A percentile compares a stretch with the other conserved stretches of the same genome.
phyloP scores from a whole-genome alignment of 2,329 filamentous ascomycete genomes.

The Ramularia collo-cygni region DNA sequence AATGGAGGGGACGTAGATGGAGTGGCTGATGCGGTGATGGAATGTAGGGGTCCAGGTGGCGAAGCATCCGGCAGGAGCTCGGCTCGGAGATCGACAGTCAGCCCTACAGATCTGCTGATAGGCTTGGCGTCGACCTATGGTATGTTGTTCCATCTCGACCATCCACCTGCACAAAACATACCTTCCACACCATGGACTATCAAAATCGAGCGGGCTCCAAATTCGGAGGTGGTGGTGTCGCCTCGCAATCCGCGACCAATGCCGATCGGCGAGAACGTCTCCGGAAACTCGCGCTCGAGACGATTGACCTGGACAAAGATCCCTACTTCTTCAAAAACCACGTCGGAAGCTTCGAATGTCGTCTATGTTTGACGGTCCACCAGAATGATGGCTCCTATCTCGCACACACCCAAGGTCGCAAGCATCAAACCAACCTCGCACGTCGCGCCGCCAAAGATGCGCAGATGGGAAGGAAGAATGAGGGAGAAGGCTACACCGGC shows the following conservation, averaged over 20 bases:
- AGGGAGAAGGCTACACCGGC: slow-evolving; percentile 58
- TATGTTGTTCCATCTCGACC: too few species aligned
- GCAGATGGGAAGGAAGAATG: slow-evolving; percentile 66
- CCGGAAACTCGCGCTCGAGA: slow-evolving; percentile 95
- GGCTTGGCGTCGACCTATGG: too few species aligned
- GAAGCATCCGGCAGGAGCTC: too few species aligned
- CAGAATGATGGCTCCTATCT: slow-evolving; percentile 99
- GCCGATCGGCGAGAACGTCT: slow-evolving; percentile 95
- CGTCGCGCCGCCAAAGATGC: slow-evolving; percentile 92
- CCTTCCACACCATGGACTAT: slow-evolving; percentile 29
- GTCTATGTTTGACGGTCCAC: slow-evolving; percentile 92
- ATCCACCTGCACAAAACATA: too few species aligned
- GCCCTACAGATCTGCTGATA: too few species aligned
- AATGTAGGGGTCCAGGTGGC: too few species aligned
- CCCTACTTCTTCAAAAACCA: slow-evolving; percentile 99
- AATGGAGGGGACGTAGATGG: too few species aligned
- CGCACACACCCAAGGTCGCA: slow-evolving; percentile 95
- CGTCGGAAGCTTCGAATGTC: slow-evolving; percentile 95
- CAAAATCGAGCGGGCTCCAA: slow-evolving; percentile 95
- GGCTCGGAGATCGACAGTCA: too few species aligned
- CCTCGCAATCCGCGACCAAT: slow-evolving; percentile 87
- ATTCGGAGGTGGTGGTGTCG: slow-evolving; percentile 94
- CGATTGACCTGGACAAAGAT: slow-evolving; percentile 98
- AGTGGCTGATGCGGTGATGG: too few species aligned
- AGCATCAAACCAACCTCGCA: slow-evolving; percentile 97